A percentile compares a stretch with the other conserved stretches of the same genome.
Evolutionary conservation across 768 basidiomycete species (phyloP).

Genomic region (Boletus sensibilis): DNA sequence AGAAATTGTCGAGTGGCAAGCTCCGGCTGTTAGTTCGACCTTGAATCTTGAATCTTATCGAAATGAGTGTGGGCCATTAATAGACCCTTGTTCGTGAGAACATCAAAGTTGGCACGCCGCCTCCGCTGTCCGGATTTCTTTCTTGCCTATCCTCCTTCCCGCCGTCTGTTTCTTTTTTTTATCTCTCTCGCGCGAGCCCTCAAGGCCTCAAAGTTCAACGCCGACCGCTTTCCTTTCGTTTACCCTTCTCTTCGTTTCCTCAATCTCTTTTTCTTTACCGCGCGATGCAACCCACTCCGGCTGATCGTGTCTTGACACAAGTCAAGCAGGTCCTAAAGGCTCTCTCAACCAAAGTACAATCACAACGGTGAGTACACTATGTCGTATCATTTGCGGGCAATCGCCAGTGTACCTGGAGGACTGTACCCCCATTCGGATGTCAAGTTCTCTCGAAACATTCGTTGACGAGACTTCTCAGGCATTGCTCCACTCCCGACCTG

Average conservation of each 20-base stretch:
- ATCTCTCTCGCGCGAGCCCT: neutral
- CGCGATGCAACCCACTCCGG: constrained; percentile 16
- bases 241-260: neutral
- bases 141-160: neutral
- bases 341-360: constrained; percentile 19
- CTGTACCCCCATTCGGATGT: neutral
- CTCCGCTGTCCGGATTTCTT: neutral
- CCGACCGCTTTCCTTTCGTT: neutral
- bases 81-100: constrained; percentile 5
- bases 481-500: neutral
- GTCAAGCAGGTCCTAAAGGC: constrained; percentile 18
- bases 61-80: neutral
- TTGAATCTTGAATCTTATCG: neutral
- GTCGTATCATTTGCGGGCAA: neutral
- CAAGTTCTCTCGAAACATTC: neutral
- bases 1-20: neutral
- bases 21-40: neutral
- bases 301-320: constrained; percentile 14
- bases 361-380: constrained; percentile 19
- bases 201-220: neutral
- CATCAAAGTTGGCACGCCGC: neutral
- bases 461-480: constrained; percentile 14
- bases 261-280: neutral
- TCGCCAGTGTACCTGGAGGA: neutral
- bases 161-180: neutral